Evolutionary conservation across 129 eudicot species (phyloP).

Genomic region (Flaveria trinervia): DNA sequence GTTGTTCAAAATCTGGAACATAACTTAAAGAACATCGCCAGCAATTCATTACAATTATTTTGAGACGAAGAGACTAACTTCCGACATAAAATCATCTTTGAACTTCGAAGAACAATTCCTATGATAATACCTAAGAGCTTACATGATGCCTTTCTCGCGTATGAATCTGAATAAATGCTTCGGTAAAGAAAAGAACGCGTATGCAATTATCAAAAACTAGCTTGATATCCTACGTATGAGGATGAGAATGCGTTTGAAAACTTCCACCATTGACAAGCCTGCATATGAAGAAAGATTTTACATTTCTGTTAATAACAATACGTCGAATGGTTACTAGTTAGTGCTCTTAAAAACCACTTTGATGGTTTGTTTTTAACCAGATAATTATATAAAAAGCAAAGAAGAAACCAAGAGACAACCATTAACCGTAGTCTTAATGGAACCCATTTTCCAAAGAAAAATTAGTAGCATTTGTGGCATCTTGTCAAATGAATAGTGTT

Average conservation of each 20-base stretch:
- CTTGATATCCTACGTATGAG: slow-evolving; percentile 27
- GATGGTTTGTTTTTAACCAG: background rate
- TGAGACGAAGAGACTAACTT: slow-evolving; percentile 13
- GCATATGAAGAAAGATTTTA: slow-evolving; percentile 9
- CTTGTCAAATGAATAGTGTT: background rate
- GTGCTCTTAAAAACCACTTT: slow-evolving; percentile 15
- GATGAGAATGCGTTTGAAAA: slow-evolving; percentile 17
- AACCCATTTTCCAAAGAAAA: background rate
- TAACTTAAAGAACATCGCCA: slow-evolving; percentile 9
- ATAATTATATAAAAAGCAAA: background rate
- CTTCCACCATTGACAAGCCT: slow-evolving; percentile 24
- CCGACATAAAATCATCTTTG: slow-evolving; percentile 21
- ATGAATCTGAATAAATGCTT: slow-evolving; percentile 24
- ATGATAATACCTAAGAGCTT: slow-evolving; percentile 23
- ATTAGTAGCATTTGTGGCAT: background rate
- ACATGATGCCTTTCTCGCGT: slow-evolving; percentile 27
- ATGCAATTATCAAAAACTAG: slow-evolving; percentile 22
- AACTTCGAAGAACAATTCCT: slow-evolving; percentile 6
- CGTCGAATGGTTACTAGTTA: background rate
- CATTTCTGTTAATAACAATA: background rate
- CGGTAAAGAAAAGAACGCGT: slow-evolving; percentile 20
- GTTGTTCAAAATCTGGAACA: slow-evolving; percentile 26
- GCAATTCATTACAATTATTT: slow-evolving; percentile 35
- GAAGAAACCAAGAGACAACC: background rate
- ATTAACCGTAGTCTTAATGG: background rate